Evolutionary conservation across 208 protist genomes (phyloP).

Genomic region (Crithidia bombi): DNA sequence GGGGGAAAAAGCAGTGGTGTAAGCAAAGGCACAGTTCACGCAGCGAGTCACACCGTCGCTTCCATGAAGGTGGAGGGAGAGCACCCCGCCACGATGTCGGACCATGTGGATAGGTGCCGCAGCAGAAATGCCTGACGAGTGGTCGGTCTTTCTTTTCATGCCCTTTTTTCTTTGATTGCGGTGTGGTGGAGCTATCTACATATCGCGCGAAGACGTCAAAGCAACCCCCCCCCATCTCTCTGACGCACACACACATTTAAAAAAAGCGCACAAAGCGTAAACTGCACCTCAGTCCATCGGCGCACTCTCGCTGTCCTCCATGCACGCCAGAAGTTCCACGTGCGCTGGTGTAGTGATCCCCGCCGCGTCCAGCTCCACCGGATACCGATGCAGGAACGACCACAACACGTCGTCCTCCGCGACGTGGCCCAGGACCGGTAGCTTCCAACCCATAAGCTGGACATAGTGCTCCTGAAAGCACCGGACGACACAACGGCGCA

Average conservation of each 20-base stretch:
- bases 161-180: no score
- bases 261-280: conserved; percentile 20
- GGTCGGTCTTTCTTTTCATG: no score
- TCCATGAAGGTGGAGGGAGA: no score
- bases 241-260: background rate
- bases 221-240: no score
- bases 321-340: conserved; percentile 64
- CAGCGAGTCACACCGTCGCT: no score
- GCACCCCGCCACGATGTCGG: no score
- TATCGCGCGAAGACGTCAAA: no score
- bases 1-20: no score
- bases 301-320: conserved; percentile 30
- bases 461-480: conserved; percentile 84
- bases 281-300: conserved; percentile 6
- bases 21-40: no score
- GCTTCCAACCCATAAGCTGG: conserved; percentile 36
- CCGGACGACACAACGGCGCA: conserved; percentile 62
- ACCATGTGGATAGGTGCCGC: no score
- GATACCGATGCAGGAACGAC: conserved; percentile 56
- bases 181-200: no score
- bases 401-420: conserved; percentile 37
- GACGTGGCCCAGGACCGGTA: conserved; percentile 22
- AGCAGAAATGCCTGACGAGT: no score
- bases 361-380: conserved; percentile 59
- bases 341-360: conserved; percentile 49